These are phyloP conservation scores for Xylaria sp. DNA, from an alignment of 2,329 filamentous ascomycete genomes.

Conservation along the genomic window DNA sequence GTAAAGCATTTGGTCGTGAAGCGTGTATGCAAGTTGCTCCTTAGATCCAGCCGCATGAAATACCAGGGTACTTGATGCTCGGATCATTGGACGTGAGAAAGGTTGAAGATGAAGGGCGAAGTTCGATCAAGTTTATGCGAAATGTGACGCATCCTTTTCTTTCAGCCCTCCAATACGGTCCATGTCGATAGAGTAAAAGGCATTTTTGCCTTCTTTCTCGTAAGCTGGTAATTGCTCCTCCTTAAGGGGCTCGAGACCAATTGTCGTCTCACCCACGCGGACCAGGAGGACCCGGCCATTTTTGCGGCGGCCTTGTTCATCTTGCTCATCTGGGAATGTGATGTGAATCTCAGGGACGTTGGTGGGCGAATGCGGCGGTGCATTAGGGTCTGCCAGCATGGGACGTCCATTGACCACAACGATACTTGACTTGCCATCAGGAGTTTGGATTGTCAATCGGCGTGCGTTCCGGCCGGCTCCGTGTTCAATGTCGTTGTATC, in stretches of 20 bases:
- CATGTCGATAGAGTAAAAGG: constrained; percentile 95
- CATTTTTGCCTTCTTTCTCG: constrained; percentile 79
- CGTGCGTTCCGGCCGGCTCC: constrained; percentile 63
- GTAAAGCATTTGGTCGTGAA: constrained; percentile 33
- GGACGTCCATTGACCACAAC: constrained; percentile 79
- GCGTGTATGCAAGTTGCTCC: constrained; percentile 29
- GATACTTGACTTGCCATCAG: constrained; percentile 72
- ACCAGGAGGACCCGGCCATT: constrained; percentile 92
- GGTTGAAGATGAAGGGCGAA: neutral
- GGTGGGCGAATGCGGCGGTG: constrained; percentile 81
- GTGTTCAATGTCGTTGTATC: constrained; percentile 73
- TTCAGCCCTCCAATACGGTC: constrained; percentile 93
- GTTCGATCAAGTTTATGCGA: constrained; percentile 39
- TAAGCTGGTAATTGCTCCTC: constrained; percentile 87
- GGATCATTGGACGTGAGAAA: constrained; percentile 8
- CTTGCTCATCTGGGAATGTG: constrained; percentile 96
- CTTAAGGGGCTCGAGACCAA: constrained; percentile 89
- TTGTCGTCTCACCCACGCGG: constrained; percentile 84
- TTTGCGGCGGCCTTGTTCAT: constrained; percentile 82
- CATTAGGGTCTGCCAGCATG: constrained; percentile 79
- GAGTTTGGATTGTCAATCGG: constrained; percentile 69
- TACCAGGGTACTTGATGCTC: constrained; percentile 21
- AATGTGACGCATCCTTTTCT: constrained; percentile 75
- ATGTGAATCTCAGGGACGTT: constrained; percentile 96
- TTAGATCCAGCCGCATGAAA: constrained; percentile 20